Evolutionary conservation across 202 grass and related monocot genomes (phyloP).

Genomic region (Schoenoplectus tabernaemontani): DNA sequence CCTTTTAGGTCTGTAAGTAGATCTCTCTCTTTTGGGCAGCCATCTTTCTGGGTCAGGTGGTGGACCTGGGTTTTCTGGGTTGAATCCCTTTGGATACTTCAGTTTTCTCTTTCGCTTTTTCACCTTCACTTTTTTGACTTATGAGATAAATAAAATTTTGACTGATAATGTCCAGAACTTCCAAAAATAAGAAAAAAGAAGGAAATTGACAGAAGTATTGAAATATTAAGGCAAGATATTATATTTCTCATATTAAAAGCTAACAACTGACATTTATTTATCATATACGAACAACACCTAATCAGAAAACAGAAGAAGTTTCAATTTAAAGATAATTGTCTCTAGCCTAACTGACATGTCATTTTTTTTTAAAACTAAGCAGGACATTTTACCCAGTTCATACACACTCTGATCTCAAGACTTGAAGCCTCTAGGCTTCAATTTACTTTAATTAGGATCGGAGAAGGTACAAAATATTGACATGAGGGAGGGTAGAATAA

Average conservation of each 20-base stretch:
- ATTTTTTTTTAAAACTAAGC: neutral
- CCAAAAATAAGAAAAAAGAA: neutral
- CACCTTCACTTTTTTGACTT: conserved; percentile 54
- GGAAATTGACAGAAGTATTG: neutral
- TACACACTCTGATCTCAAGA: neutral
- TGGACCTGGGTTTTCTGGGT: conserved; percentile 78
- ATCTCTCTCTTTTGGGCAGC: conserved; percentile 82
- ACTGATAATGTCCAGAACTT: neutral
- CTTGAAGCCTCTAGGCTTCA: neutral
- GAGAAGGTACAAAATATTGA: neutral
- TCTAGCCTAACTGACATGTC: neutral
- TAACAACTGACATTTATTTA: neutral
- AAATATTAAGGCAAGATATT: neutral
- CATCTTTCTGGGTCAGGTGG: conserved; percentile 92
- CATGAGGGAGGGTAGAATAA: too few relatives aligned
- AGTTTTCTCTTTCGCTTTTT: conserved; percentile 95
- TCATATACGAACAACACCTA: neutral
- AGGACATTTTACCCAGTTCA: neutral
- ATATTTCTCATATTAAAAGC: neutral
- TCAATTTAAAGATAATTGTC: neutral
- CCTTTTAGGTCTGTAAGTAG: conserved; percentile 84
- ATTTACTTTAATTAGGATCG: neutral
- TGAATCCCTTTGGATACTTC: conserved; percentile 74
- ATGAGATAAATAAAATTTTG: neutral
- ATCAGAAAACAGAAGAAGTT: neutral